These are phyloP conservation scores for Begonia loranthoides DNA, from an alignment of 306 rosid genomes.

Conservation along the genomic window DNA sequence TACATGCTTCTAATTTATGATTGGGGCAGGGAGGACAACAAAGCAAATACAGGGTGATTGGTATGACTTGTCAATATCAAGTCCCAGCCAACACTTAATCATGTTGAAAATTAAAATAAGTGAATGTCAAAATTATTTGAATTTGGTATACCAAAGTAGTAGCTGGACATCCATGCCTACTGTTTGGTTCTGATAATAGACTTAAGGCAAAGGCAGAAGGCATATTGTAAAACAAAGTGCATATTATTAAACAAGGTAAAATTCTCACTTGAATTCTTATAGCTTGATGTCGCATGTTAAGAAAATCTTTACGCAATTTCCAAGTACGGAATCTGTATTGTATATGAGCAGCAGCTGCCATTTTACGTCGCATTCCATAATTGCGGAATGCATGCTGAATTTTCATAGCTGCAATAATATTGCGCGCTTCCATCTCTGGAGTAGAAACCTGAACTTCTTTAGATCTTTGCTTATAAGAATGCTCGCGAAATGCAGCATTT, in stretches of 20 bases:
- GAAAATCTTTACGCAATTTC: slow-evolving; percentile 67
- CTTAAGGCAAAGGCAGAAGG: too few relatives aligned
- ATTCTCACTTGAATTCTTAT: slow-evolving; percentile 73
- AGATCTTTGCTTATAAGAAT: slow-evolving; percentile 77
- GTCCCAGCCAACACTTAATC: too few relatives aligned
- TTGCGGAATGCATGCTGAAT: slow-evolving; percentile 27
- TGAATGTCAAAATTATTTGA: background rate
- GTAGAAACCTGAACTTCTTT: slow-evolving; percentile 32
- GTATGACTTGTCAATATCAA: too few relatives aligned
- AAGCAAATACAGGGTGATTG: too few relatives aligned
- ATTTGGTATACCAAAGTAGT: background rate
- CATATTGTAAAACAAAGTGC: too few relatives aligned
- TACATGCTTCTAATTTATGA: too few relatives aligned
- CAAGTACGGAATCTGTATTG: slow-evolving; percentile 76
- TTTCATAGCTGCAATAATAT: slow-evolving; percentile 31
- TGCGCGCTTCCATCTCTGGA: slow-evolving; percentile 43
- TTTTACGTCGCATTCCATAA: slow-evolving; percentile 25
- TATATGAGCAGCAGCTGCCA: slow-evolving; percentile 60
- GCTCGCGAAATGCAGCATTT: slow-evolving; percentile 65
- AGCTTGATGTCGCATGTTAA: slow-evolving; percentile 47
- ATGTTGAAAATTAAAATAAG: too few relatives aligned
- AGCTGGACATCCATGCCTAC: background rate
- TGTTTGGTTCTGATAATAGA: background rate
- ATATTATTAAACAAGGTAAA: background rate
- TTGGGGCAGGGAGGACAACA: too few relatives aligned